Base-by-base conservation (phyloP, 176 grass and related monocot species). In the Pontederia crassipes region DNA sequence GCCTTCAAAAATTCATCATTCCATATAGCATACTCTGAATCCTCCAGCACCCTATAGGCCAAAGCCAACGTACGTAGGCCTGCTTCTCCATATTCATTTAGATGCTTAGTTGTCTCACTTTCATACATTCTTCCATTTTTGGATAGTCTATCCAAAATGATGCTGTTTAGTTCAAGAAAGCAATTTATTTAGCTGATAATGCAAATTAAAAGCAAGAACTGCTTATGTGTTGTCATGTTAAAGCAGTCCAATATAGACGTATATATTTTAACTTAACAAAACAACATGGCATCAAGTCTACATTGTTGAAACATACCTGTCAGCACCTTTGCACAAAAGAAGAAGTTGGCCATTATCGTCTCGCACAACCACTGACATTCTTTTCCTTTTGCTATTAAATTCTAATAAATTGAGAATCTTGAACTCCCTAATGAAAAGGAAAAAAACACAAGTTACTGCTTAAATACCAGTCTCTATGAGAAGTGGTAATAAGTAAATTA, bases 331-430 rank as follows among this genome's bases (percentile, higher is more conserved):
- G 82, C 93, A 98, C 50, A 98, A 72, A 71, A 98, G 87, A 75
- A 88, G 65, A 81, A 88, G 88, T 61, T 85, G 78, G 56, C 80
- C 88, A 77, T 78, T 83, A 71, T 98, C 84, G 54, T 98, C 93
- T 69, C 70, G 86, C 67, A 98, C 71, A 83, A 98, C 85, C 59
- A 98, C 87, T 11, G 93, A 79, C 93, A 92, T 98, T 74, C 93
- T 83, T 76, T 98, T 98, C 75, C 93, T 88, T 85, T 86, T 88
- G 81, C 87, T 98, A 67, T 86, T 92, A 66, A 92, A 98, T 70
- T 98, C 93, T 77, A 98, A 89, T 13, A 98, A 60, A 88, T 98
- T 98, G 64, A 92, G 81, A 89, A 98, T 77, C 70, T 92, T 98
- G 84, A 92, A 98, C 81, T 92, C 93, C 87, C 93, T 98, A 71